A percentile compares a stretch with the other conserved stretches of the same genome.
Evolutionary conservation across 768 basidiomycete species (phyloP).

Genomic region (Tremella yokohamensis): DNA sequence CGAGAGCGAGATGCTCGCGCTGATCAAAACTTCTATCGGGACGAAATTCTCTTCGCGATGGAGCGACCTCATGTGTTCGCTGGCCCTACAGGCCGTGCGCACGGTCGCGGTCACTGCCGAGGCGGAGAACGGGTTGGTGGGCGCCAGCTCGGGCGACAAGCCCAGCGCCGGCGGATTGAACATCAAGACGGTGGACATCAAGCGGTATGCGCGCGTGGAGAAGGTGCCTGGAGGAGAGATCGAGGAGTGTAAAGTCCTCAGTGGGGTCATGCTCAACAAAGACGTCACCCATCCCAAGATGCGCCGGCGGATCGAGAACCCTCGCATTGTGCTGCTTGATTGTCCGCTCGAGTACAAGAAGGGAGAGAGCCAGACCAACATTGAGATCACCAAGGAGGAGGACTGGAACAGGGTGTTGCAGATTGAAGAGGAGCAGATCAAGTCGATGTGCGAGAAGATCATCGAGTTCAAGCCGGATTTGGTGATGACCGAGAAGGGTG

Average conservation of each 20-base stretch:
- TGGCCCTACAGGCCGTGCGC: slow-evolving; percentile 87
- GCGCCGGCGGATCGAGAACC: slow-evolving; percentile 83
- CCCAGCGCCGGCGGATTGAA: slow-evolving; percentile 20
- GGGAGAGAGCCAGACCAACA: slow-evolving; percentile 96
- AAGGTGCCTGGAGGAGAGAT: slow-evolving; percentile 98
- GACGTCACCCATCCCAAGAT: slow-evolving; percentile 97
- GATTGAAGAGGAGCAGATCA: slow-evolving; percentile 96
- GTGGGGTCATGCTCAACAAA: slow-evolving; percentile 96
- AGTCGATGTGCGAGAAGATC: slow-evolving; percentile 74
- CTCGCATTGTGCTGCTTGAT: slow-evolving; percentile 81
- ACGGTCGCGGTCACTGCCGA: slow-evolving; percentile 71
- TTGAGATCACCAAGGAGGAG: slow-evolving; percentile 89
- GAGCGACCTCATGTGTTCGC: slow-evolving; percentile 94
- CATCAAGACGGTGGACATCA: slow-evolving; percentile 89
- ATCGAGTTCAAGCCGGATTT: slow-evolving; percentile 92
- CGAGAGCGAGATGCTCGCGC: slow-evolving; percentile 86
- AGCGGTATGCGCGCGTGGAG: slow-evolving; percentile 95
- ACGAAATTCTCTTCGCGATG: slow-evolving; percentile 96
- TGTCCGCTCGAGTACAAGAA: slow-evolving; percentile 99
- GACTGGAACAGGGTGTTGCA: slow-evolving; percentile 90
- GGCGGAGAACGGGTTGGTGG: slow-evolving; percentile 53
- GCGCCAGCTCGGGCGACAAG: slow-evolving; percentile 16
- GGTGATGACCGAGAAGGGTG: slow-evolving; percentile 94
- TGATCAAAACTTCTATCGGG: slow-evolving; percentile 98
- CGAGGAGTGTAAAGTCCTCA: slow-evolving; percentile 79